Base-by-base conservation (phyloP, 495 filamentous ascomycete genomes). In the Ascobolus immersus region DNA sequence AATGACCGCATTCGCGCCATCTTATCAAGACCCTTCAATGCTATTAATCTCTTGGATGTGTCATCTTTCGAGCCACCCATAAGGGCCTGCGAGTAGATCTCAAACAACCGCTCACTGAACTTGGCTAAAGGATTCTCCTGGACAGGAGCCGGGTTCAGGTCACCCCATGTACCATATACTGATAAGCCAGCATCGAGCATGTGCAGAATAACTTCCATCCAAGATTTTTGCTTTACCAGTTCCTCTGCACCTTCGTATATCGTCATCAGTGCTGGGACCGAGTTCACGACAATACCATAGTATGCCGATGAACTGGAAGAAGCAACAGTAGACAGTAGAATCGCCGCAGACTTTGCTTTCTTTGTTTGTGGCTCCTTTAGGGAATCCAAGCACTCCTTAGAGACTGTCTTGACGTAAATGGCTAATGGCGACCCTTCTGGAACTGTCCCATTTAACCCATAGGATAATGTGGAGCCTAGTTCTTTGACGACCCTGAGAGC, bases 341-440 rank as follows among this genome's bases (percentile, higher is more conserved):
- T 59, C 9, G 71, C 68, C 4, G 67, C 58, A 10, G 73, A 69
- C 48, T 69, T 67, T 7, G 73, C 73, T 44, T 79, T 68, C 47
- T 76, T 77, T 20, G 73, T 70, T 36, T 74, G 72, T n/a, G 73
- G 71, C 39, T 77, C 73, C 39, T 69, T 65, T 3, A 79, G 49
- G 39, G 73, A 67, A 36, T 76, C 65, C 37, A 71, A 71, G 44
- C 71, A 75, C 47, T 77, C 73, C 44, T 70, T 69, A 9, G 62
- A 62, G 33, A 77, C 65, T 9, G 69, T 61, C 21, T 60, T 58
- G 20, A 77, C 52, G 39, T 65, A 78, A 25, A 64, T 58, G 13
- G 65, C 65, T 30, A 76, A 52, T 24, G 66, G 59, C 12, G 63
- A 46, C 20, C 59, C 52, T 18, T 59, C 49, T 4, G 64, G 58